Percentiles rank a stretch among this genome's conserved stretches.
These are phyloP conservation scores for Gynandropsis gynandra DNA, from an alignment of 345 rosid species.

Conservation along the genomic window DNA sequence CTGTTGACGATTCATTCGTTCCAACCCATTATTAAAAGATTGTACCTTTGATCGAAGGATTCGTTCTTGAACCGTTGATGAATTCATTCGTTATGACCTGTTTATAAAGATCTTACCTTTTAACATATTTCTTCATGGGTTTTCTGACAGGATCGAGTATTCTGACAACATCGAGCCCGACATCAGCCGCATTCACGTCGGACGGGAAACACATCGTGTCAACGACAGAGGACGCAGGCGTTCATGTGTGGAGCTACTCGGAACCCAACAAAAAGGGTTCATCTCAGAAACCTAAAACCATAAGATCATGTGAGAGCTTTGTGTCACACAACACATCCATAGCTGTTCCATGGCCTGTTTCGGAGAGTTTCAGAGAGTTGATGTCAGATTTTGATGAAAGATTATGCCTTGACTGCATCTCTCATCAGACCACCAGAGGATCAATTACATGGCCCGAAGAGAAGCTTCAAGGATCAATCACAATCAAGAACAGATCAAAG, in stretches of 20 bases:
- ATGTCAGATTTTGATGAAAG: constrained; percentile 34
- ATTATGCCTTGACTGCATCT: constrained; percentile 41
- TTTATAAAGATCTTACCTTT: background rate
- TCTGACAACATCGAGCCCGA: constrained; percentile 43
- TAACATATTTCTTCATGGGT: background rate
- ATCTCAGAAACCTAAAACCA: constrained; percentile 32
- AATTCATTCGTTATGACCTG: no score
- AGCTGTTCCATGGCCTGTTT: constrained; percentile 67
- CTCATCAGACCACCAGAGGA: constrained; percentile 45
- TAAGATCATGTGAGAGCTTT: constrained; percentile 55
- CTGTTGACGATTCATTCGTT: no score
- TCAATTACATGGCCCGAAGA: constrained; percentile 83
- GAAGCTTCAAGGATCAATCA: constrained; percentile 41
- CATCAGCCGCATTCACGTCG: constrained; percentile 54
- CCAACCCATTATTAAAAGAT: no score
- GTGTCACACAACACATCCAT: constrained; percentile 46
- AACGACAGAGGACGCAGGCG: constrained; percentile 53
- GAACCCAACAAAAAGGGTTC: constrained; percentile 30
- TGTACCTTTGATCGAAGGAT: no score
- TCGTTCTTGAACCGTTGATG: no score
- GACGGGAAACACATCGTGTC: constrained; percentile 73
- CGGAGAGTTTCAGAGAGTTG: constrained; percentile 23
- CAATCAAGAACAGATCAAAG: constrained; percentile 41
- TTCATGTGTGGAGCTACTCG: constrained; percentile 58
- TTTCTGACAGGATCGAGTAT: constrained; percentile 40